phyloP scores from a whole-genome alignment of 306 rosid species.

The Malus sylvestris region DNA sequence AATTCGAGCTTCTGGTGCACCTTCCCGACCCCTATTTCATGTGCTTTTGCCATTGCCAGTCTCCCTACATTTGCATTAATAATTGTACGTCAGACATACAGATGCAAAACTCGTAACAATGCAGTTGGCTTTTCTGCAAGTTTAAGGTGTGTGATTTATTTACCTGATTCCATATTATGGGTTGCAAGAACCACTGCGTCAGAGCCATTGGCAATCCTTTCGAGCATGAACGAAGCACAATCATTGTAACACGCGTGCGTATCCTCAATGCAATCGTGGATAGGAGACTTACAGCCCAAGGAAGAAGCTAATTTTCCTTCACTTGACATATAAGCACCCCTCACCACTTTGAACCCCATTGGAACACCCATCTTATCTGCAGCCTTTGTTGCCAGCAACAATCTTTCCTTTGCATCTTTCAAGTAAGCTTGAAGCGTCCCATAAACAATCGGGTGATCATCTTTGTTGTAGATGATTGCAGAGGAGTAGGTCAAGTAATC shows the following conservation, averaged over 20 bases:
- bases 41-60: slow-evolving; percentile 68
- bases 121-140: not conserved
- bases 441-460: slow-evolving; percentile 39
- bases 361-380: slow-evolving; percentile 60
- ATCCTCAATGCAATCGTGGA: slow-evolving; percentile 58
- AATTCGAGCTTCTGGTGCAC: slow-evolving; percentile 71
- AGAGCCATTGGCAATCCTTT: slow-evolving; percentile 51
- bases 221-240: slow-evolving; percentile 59
- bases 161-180: slow-evolving; percentile 85
- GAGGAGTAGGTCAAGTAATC: slow-evolving; percentile 80
- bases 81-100: not conserved
- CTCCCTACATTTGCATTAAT: slow-evolving; percentile 35
- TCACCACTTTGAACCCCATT: slow-evolving; percentile 76
- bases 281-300: slow-evolving; percentile 58
- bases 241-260: slow-evolving; percentile 72
- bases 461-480: slow-evolving; percentile 51
- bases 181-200: slow-evolving; percentile 76
- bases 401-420: slow-evolving; percentile 73
- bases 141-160: no score
- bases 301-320: slow-evolving; percentile 55
- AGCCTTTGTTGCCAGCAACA: slow-evolving; percentile 31
- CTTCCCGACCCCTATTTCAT: slow-evolving; percentile 65
- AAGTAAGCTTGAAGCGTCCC: slow-evolving; percentile 78
- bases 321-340: slow-evolving; percentile 91
- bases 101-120: not conserved